Evolutionary conservation across 805 yeast genomes (phyloP).

Genomic region (Brettanomyces custersianus): DNA sequence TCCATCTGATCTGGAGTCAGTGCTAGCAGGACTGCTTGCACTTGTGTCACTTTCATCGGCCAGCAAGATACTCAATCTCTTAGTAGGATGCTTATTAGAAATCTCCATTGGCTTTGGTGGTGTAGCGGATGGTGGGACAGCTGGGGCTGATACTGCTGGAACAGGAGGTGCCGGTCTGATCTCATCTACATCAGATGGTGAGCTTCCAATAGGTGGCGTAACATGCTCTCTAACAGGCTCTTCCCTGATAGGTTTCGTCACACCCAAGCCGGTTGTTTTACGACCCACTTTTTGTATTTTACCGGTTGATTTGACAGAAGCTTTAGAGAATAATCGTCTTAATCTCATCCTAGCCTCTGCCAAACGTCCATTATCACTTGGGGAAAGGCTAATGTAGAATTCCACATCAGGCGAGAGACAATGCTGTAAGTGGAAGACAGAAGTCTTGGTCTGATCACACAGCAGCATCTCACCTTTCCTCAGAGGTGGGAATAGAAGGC

Average conservation of each 20-base stretch:
- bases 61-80: too few species aligned
- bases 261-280: too few species aligned
- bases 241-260: neutral
- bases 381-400: conserved; percentile 6
- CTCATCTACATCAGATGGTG: neutral
- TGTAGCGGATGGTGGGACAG: too few species aligned
- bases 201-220: too few species aligned
- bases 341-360: conserved; percentile 2
- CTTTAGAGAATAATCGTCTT: conserved; percentile 8
- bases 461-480: conserved; percentile 20
- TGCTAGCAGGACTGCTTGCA: too few species aligned
- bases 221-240: too few species aligned
- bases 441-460: conserved; percentile 9
- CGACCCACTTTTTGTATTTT: too few species aligned
- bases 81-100: too few species aligned
- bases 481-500: conserved; percentile 28
- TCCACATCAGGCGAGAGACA: conserved; percentile 6
- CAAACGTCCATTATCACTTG: conserved; percentile 1
- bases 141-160: neutral
- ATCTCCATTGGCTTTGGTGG: too few species aligned
- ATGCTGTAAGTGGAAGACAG: conserved; percentile 13
- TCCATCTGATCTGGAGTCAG: too few species aligned
- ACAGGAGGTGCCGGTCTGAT: neutral
- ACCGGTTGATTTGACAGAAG: too few species aligned
- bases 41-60: too few species aligned